These are phyloP conservation scores for Drechslera avenae DNA, from an alignment of 2,329 filamentous ascomycete genomes.

Conservation along the genomic window DNA sequence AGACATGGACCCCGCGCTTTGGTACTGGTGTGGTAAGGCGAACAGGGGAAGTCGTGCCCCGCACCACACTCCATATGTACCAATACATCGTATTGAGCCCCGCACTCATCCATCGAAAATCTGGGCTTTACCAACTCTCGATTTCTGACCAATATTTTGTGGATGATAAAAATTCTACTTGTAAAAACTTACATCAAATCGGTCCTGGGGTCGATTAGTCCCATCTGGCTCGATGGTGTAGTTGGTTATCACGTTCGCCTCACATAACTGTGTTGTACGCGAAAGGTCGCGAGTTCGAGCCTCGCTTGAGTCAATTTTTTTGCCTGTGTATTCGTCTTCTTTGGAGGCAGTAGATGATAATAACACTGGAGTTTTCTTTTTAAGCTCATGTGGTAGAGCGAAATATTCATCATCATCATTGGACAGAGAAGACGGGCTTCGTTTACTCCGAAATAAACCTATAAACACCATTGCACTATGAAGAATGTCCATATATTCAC, in stretches of 20 bases:
- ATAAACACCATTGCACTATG: too few species aligned
- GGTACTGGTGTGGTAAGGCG: not conserved
- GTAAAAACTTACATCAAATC: not conserved
- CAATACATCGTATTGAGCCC: too few species aligned
- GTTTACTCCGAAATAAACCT: too few species aligned
- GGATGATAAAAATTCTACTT: not conserved
- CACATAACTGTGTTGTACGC: constrained; percentile 20
- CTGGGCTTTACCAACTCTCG: too few species aligned
- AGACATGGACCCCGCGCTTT: too few species aligned
- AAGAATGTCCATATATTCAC: not conserved
- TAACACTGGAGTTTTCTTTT: constrained; percentile 7
- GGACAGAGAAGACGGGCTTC: too few species aligned
- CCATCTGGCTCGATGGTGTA: constrained; percentile 30
- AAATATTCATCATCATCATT: too few species aligned
- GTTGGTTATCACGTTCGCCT: constrained; percentile 39
- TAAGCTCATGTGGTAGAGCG: not conserved
- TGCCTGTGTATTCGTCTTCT: not conserved
- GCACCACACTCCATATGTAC: not conserved
- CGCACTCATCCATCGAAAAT: too few species aligned
- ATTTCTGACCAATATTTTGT: not conserved
- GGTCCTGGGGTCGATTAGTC: not conserved
- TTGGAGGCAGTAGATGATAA: not conserved
- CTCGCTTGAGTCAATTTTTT: constrained; percentile 28
- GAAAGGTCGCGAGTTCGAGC: constrained; percentile 36
- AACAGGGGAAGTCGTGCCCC: not conserved